phyloP scores from a whole-genome alignment of 2,329 filamentous ascomycete species.

The Rhinocladiella similis region DNA sequence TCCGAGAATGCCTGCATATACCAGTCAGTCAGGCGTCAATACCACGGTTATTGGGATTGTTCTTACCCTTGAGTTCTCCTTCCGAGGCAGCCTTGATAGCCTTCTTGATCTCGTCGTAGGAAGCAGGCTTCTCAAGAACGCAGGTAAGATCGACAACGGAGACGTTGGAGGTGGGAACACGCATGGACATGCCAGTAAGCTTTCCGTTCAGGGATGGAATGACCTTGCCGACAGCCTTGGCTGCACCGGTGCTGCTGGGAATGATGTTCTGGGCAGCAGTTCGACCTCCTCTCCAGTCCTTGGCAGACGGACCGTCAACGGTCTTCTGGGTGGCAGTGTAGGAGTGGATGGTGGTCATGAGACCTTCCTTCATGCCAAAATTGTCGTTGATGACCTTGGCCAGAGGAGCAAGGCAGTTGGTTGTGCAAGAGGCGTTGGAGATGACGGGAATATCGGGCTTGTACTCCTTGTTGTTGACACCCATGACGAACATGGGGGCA shows the following conservation, averaged over 20 bases:
- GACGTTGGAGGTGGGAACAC: conserved; percentile 97
- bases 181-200: conserved; percentile 99
- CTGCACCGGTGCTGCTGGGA: conserved; percentile 96
- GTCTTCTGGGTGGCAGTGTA: conserved; percentile 99
- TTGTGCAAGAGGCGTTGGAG: conserved; percentile 99
- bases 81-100: conserved; percentile 85
- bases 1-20: conserved; percentile 70
- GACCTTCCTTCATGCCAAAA: conserved; percentile 94
- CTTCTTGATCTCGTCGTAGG: conserved; percentile 82
- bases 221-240: conserved; percentile 99
- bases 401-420: conserved; percentile 99
- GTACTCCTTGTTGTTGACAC: conserved; percentile 95
- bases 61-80: conserved; percentile 79
- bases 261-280: conserved; percentile 99
- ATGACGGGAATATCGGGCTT: conserved; percentile 87
- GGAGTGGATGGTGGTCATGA: conserved; percentile 99
- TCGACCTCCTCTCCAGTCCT: conserved; percentile 99
- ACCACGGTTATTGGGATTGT: background rate
- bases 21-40: conserved; percentile 23
- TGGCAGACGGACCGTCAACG: conserved; percentile 93
- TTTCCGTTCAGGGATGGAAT: conserved; percentile 98
- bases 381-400: conserved; percentile 99
- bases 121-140: conserved; percentile 83
- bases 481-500: conserved; percentile 99
- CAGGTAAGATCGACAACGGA: conserved; percentile 96